These are phyloP conservation scores for Cystobasidium tubakii DNA, from an alignment of 768 basidiomycete genomes.

Conservation along the genomic window DNA sequence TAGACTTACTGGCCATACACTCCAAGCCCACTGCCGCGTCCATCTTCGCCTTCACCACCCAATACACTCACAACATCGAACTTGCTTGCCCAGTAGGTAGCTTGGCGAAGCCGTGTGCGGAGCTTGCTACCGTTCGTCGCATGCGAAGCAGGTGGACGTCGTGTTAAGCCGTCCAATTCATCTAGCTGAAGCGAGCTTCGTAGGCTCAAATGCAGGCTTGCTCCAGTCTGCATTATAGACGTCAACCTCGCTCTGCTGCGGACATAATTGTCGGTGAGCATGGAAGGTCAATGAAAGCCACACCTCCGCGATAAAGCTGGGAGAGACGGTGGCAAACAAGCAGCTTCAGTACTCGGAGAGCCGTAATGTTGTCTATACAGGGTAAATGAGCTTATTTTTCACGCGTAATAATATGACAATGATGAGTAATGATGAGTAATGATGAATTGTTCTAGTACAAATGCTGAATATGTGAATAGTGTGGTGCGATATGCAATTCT, in stretches of 20 bases:
- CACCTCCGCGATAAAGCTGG: no score
- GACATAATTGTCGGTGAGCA: no score
- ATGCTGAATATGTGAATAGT: no score
- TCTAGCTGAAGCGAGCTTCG: background rate
- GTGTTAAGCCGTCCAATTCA: background rate
- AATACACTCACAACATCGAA: conserved; percentile 25
- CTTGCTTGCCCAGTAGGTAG: conserved; percentile 11
- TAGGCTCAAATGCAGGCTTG: background rate
- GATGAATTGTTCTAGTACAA: no score
- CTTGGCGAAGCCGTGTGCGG: background rate
- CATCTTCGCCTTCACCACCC: conserved; percentile 34
- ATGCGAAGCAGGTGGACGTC: background rate
- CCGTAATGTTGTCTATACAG: no score
- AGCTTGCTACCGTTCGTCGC: background rate
- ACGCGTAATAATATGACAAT: no score
- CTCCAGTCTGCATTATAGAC: background rate
- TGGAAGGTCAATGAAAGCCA: no score
- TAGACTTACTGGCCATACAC: conserved; percentile 26
- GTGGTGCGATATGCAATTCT: background rate
- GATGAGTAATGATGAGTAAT: no score
- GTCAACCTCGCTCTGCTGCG: background rate
- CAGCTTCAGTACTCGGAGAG: no score
- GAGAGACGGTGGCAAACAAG: no score
- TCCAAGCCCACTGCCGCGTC: conserved; percentile 5
- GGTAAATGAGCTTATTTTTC: no score